Base-by-base conservation (phyloP, 192 early-diverging fungal species). In the Diversispora epigaea region DNA sequence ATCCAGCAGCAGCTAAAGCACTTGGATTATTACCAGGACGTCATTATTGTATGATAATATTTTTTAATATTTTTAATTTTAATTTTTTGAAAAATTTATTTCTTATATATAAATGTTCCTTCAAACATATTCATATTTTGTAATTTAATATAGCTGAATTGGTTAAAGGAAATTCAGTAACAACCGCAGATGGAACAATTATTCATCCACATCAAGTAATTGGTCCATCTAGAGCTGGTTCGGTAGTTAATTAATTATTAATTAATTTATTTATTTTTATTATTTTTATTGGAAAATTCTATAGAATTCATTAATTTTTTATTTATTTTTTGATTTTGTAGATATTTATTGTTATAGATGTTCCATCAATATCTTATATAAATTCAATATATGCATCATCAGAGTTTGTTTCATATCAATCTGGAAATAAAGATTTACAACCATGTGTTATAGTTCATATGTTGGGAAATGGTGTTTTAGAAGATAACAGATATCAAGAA, bases 201-300 rank as follows among this genome's bases (percentile, higher is more conserved):
- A 86, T 97, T n/a, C 80, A 87, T 17, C 89, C 92, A n/a, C 78
- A 88, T 56, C 88, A 93, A 84, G 92, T 90, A 63, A 77, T 90
- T 40, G 86, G 84, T 8, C 84, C 84, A 10, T 56, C 82, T 9
- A 82, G 86, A 52, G 84, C 89, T 7, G 89, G 91, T 25, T 80
- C 88, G 22, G 86, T 85, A 77, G 82, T 78, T 1, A 8, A 50
- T 50, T 50, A 49, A 12, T 50, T 50, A 56, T n/a, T 32, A 32
- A 12, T 49, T 73, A 5, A 8, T 40, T 32, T n/a, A n/a, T 63
- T 25, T 17, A n/a, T 19, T 11, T 7, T 19, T 52, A 68, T 43
- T 10, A 25, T 62, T 41, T 21, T 49, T 58, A 25, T 15, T 44
- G n/a, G 43, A 41, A 49, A 3, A 45, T 17, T 45, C 19, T n/a